These are phyloP conservation scores for Fusarium devonianum DNA, from an alignment of 2,329 filamentous ascomycete species.

Conservation along the genomic window DNA sequence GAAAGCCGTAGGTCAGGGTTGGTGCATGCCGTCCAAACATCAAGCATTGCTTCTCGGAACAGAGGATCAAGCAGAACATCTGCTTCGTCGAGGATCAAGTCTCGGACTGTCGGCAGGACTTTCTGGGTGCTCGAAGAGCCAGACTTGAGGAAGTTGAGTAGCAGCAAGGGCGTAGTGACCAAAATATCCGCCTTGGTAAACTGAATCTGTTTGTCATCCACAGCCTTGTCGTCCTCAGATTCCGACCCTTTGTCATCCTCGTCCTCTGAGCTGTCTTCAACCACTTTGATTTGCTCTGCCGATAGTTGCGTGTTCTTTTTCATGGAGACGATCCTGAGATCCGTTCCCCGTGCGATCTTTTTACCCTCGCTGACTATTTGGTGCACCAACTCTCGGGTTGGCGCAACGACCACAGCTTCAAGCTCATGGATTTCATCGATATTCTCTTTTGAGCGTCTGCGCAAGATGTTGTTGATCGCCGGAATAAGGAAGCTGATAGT, in stretches of 20 bases:
- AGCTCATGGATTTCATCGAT: slow-evolving; percentile 55
- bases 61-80: slow-evolving; percentile 92
- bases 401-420: slow-evolving; percentile 75
- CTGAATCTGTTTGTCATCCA: slow-evolving; percentile 40
- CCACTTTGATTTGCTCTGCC: slow-evolving; percentile 51
- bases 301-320: slow-evolving; percentile 81
- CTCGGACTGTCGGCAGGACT: slow-evolving; percentile 71
- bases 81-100: slow-evolving; percentile 88
- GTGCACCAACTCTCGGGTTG: slow-evolving; percentile 78
- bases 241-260: slow-evolving; percentile 50
- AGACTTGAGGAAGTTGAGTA: slow-evolving; percentile 74
- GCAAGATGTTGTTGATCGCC: slow-evolving; percentile 77
- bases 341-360: slow-evolving; percentile 79
- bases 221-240: slow-evolving; percentile 45
- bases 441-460: slow-evolving; percentile 58
- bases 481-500: slow-evolving; percentile 93
- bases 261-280: slow-evolving; percentile 50
- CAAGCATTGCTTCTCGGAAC: slow-evolving; percentile 87
- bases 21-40: slow-evolving; percentile 81
- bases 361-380: slow-evolving; percentile 87
- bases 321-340: slow-evolving; percentile 81
- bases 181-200: slow-evolving; percentile 49
- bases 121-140: slow-evolving; percentile 54
- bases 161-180: slow-evolving; percentile 60
- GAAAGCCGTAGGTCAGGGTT: slow-evolving; percentile 75